A percentile compares a stretch with the other conserved stretches of the same genome.
Evolutionary conservation across 2,329 filamentous ascomycete genomes (phyloP).

Genomic region (Phoma sp.): DNA sequence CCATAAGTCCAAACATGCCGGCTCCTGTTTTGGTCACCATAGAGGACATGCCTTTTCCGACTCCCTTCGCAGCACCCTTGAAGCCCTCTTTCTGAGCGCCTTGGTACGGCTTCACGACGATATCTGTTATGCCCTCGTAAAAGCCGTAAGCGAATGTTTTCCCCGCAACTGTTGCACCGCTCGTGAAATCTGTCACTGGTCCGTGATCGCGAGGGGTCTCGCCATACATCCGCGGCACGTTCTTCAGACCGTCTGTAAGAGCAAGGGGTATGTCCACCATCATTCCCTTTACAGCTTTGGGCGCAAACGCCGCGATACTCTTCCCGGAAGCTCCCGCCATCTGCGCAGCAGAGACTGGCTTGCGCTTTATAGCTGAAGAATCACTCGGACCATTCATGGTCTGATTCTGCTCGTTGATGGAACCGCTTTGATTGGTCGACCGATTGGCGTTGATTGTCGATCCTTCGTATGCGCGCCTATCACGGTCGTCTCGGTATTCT

Average conservation of each 20-base stretch:
- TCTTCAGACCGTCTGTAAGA: constrained; percentile 80
- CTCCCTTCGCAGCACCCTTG: constrained; percentile 59
- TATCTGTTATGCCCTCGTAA: constrained; percentile 76
- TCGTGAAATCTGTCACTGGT: constrained; percentile 74
- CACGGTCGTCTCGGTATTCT: constrained; percentile 20
- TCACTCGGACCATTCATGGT: background rate
- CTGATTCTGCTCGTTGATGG: background rate
- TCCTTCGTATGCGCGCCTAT: constrained; percentile 10
- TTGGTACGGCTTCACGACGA: constrained; percentile 74
- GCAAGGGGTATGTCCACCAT: constrained; percentile 75
- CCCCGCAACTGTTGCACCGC: constrained; percentile 74
- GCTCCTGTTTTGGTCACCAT: constrained; percentile 20
- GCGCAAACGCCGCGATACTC: constrained; percentile 19
- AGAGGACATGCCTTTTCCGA: constrained; percentile 39
- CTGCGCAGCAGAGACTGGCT: constrained; percentile 8
- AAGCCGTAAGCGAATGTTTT: constrained; percentile 75
- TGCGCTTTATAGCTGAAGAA: background rate
- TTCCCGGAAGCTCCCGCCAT: constrained; percentile 14
- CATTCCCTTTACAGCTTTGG: constrained; percentile 30
- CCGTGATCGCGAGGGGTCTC: constrained; percentile 75
- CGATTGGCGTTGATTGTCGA: background rate
- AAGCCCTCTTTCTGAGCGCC: constrained; percentile 67
- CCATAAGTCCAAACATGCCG: constrained; percentile 22
- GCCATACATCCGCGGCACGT: constrained; percentile 79
- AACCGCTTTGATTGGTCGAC: background rate